Evolutionary conservation across 2,329 filamentous ascomycete species (phyloP).

Genomic region (Rhinocladiella mackenziei): DNA sequence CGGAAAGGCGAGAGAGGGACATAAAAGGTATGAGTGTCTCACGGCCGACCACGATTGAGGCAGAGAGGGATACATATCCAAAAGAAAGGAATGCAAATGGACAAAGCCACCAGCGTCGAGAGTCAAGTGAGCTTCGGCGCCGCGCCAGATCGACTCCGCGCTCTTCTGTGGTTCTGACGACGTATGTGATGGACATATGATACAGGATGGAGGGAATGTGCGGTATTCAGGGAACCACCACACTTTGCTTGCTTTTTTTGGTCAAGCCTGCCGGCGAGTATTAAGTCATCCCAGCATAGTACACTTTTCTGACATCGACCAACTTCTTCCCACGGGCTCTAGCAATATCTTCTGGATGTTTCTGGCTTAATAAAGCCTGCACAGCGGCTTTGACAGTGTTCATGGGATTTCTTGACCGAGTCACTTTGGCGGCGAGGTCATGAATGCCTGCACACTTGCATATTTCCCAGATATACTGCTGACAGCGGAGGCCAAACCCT

Average conservation of each 20-base stretch:
- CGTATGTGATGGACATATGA: conserved; percentile 3
- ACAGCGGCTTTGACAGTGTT: conserved; percentile 93
- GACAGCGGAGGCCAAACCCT: conserved; percentile 93
- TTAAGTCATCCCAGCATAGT: conserved; percentile 77
- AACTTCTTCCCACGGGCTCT: conserved; percentile 88
- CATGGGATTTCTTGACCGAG: conserved; percentile 89
- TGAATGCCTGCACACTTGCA: conserved; percentile 79
- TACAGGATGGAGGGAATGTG: too few species aligned
- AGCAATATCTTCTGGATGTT: conserved; percentile 83
- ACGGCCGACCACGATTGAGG: too few species aligned
- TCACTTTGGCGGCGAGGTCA: conserved; percentile 78
- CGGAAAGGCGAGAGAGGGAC: too few species aligned
- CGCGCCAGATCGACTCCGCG: too few species aligned
- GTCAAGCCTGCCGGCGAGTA: conserved; percentile 5
- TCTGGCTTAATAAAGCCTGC: conserved; percentile 76
- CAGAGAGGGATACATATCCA: too few species aligned
- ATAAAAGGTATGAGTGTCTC: too few species aligned
- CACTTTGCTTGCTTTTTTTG: background rate
- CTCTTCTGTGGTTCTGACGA: too few species aligned
- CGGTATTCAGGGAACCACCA: too few species aligned
- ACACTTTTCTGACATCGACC: conserved; percentile 93
- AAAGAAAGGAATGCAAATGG: too few species aligned
- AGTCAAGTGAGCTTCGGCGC: background rate
- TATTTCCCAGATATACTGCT: conserved; percentile 91
- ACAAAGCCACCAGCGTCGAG: too few species aligned